Percentiles rank a stretch among this genome's conserved stretches.
phyloP scores from a whole-genome alignment of 768 basidiomycete genomes.

The Daedaleopsis sinensis region DNA sequence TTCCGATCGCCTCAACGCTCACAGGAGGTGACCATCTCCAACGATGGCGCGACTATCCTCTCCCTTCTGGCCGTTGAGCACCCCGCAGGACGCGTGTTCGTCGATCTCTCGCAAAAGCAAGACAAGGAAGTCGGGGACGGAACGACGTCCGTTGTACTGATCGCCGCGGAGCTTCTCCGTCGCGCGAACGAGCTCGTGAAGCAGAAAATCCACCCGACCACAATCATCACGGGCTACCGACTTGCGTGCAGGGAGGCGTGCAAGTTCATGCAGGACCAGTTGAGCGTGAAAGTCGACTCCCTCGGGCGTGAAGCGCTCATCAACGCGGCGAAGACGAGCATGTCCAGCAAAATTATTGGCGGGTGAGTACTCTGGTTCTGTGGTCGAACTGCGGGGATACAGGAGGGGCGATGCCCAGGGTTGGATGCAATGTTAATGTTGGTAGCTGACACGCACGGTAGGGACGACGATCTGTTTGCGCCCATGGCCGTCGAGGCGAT shows the following conservation, averaged over 20 bases:
- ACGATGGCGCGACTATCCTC: constrained; percentile 99
- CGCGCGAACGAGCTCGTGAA: constrained; percentile 98
- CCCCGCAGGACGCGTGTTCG: constrained; percentile 96
- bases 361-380: constrained; percentile 58
- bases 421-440: not conserved
- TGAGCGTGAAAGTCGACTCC: constrained; percentile 91
- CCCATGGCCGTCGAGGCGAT: constrained; percentile 99
- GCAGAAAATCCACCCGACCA: constrained; percentile 98
- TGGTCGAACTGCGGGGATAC: too few species aligned
- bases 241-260: constrained; percentile 97
- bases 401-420: not conserved
- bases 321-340: constrained; percentile 97
- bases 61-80: constrained; percentile 93
- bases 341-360: constrained; percentile 98
- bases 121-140: constrained; percentile 99
- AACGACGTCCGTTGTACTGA: constrained; percentile 96
- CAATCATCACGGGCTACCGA: constrained; percentile 98
- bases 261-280: constrained; percentile 96
- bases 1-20: not conserved
- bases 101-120: constrained; percentile 98
- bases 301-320: constrained; percentile 91
- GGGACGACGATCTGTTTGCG: constrained; percentile 97
- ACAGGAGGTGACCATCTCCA: constrained; percentile 99
- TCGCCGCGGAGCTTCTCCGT: constrained; percentile 95
- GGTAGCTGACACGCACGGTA: constrained; percentile 32